Evolutionary conservation across 164 flowering plant genomes (phyloP).

Genomic region (Cinnamomum micranthum): DNA sequence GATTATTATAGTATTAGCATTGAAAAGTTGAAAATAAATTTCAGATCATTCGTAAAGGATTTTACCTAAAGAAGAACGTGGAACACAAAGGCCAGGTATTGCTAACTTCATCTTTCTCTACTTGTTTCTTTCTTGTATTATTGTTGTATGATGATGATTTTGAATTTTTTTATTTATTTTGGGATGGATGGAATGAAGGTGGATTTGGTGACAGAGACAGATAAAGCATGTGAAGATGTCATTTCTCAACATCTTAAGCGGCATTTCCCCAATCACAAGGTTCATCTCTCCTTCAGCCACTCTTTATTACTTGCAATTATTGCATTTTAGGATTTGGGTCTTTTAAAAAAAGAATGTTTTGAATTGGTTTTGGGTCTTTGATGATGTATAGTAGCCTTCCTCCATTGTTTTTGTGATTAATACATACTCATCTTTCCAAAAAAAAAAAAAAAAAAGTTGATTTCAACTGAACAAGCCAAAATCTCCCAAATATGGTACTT

Average conservation of each 20-base stretch:
- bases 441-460: no score
- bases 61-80: slow-evolving; percentile 64
- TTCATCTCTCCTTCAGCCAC: slow-evolving; percentile 13
- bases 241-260: slow-evolving; percentile 71
- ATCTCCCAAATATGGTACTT: no score
- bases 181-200: slow-evolving; percentile 47
- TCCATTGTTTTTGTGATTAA: no score
- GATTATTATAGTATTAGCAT: neutral
- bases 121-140: no score
- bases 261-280: slow-evolving; percentile 77
- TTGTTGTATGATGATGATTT: no score
- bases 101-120: neutral
- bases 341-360: no score
- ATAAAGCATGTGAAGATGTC: slow-evolving; percentile 92
- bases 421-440: no score
- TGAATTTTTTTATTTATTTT: no score
- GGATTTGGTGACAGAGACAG: slow-evolving; percentile 98
- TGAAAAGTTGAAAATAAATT: neutral
- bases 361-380: no score
- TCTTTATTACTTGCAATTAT: neutral
- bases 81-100: slow-evolving; percentile 88
- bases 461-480: no score
- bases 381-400: no score
- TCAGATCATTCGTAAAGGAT: slow-evolving; percentile 74
- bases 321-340: no score